A percentile compares a stretch with the other conserved stretches of the same genome.
These are phyloP conservation scores for Chaetomium fimeti DNA, from an alignment of 495 filamentous ascomycete genomes.

Conservation along the genomic window DNA sequence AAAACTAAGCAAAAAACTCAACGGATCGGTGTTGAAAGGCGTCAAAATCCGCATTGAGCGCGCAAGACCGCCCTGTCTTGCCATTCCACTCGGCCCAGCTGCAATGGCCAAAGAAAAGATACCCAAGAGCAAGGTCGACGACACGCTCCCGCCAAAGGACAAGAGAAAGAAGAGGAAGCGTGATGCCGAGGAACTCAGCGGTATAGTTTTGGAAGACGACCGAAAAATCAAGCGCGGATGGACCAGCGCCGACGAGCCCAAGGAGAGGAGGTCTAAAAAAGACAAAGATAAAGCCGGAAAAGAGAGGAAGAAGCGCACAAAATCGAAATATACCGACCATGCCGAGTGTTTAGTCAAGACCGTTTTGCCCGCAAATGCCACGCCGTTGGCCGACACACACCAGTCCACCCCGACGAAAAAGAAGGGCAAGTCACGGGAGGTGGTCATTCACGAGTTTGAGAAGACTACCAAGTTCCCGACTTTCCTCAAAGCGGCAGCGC, in stretches of 20 bases:
- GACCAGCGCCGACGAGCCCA: conserved; percentile 65
- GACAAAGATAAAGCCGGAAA: conserved; percentile 46
- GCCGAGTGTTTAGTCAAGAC: conserved; percentile 80
- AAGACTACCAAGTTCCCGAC: conserved; percentile 74
- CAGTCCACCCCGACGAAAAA: conserved; percentile 49
- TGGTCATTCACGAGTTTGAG: conserved; percentile 76
- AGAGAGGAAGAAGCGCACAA: conserved; percentile 53
- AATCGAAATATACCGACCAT: conserved; percentile 76
- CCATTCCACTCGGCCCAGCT: conserved; percentile 35
- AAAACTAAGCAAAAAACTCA: conserved; percentile 88
- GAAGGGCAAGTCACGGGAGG: conserved; percentile 50
- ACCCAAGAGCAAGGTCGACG: conserved; percentile 40
- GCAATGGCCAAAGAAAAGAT: conserved; percentile 41
- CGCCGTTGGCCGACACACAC: conserved; percentile 40
- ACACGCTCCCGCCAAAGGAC: conserved; percentile 34
- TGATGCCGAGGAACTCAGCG: conserved; percentile 62
- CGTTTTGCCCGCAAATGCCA: conserved; percentile 64
- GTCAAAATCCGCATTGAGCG: conserved; percentile 79
- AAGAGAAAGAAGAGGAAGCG: conserved; percentile 64
- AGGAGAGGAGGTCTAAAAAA: conserved; percentile 53
- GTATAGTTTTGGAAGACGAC: conserved; percentile 67
- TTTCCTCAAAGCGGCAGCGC: conserved; percentile 60
- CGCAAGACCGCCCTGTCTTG: conserved; percentile 57
- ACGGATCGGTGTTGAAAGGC: conserved; percentile 82
- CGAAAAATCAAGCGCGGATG: conserved; percentile 87